Evolutionary conservation across 192 early-diverging fungal species (phyloP).

Genomic region (Backusella tarrabulga): DNA sequence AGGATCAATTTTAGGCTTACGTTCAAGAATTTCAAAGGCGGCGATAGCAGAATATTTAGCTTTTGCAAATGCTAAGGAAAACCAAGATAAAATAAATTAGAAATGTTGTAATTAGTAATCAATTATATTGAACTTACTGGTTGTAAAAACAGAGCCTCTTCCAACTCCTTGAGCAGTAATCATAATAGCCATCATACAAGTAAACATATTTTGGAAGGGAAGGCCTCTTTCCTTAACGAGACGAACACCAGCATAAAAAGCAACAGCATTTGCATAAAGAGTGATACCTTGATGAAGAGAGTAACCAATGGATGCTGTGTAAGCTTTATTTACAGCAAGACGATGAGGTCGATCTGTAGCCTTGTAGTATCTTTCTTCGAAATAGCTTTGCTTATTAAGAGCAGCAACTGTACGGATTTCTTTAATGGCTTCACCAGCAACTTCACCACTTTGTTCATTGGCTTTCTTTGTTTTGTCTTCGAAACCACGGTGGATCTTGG

Average conservation of each 20-base stretch:
- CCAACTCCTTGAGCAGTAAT: slow-evolving; percentile 66
- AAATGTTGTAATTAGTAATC: neutral
- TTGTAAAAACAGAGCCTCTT: slow-evolving; percentile 65
- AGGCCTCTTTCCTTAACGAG: slow-evolving; percentile 53
- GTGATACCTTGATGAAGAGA: slow-evolving; percentile 70
- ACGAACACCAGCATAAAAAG: slow-evolving; percentile 72
- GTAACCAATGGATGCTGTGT: slow-evolving; percentile 67
- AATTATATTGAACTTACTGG: slow-evolving; percentile 30
- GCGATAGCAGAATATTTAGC: slow-evolving; percentile 76
- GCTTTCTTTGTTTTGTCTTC: slow-evolving; percentile 65
- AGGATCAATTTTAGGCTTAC: slow-evolving; percentile 64
- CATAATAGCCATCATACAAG: slow-evolving; percentile 77
- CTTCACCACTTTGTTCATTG: slow-evolving; percentile 77
- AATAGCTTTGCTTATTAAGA: slow-evolving; percentile 69
- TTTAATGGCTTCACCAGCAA: slow-evolving; percentile 81
- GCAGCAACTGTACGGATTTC: slow-evolving; percentile 87
- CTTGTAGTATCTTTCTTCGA: slow-evolving; percentile 61
- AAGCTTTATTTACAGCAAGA: slow-evolving; percentile 61
- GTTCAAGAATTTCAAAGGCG: slow-evolving; percentile 70
- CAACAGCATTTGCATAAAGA: slow-evolving; percentile 73
- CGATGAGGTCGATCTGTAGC: slow-evolving; percentile 69
- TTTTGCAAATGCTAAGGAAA: slow-evolving; percentile 54
- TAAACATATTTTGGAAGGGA: slow-evolving; percentile 53
- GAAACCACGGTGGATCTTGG: slow-evolving; percentile 55
- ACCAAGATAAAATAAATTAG: neutral